A percentile compares a stretch with the other conserved stretches of the same genome.
Evolutionary conservation across 2,329 filamentous ascomycete genomes (phyloP).

Genomic region (Aspergillus latus): DNA sequence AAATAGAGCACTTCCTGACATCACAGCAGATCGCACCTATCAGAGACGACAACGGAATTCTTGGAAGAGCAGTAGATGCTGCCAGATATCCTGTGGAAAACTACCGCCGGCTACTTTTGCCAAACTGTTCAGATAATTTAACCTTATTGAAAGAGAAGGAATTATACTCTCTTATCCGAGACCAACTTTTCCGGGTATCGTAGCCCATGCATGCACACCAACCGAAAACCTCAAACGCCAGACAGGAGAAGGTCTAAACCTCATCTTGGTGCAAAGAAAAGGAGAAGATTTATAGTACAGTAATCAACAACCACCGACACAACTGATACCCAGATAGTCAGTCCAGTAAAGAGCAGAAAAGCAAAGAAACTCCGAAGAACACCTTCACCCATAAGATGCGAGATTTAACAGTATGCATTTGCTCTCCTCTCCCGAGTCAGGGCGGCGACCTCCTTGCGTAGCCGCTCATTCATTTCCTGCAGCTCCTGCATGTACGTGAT

Average conservation of each 20-base stretch:
- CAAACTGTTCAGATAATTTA: no score
- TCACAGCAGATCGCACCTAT: no score
- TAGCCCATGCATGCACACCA: neutral
- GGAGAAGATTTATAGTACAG: neutral
- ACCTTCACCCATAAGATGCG: neutral
- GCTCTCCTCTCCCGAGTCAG: constrained; percentile 24
- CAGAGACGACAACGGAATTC: no score
- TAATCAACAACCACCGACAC: neutral
- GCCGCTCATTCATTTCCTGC: constrained; percentile 35
- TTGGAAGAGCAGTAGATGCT: no score
- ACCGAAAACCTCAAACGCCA: neutral
- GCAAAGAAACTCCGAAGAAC: neutral
- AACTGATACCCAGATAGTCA: neutral
- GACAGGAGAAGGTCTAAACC: neutral
- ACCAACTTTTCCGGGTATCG: neutral
- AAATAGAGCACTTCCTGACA: no score
- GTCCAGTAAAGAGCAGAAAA: neutral
- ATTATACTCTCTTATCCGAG: neutral
- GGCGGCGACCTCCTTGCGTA: constrained; percentile 35
- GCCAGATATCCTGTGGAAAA: no score
- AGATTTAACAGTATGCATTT: neutral
- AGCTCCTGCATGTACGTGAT: constrained; percentile 38
- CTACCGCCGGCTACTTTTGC: no score
- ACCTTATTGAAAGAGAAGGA: no score
- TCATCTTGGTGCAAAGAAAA: neutral